Base-by-base conservation (phyloP, 1,284 basidiomycete species). In the Heliocybe sulcata region DNA sequence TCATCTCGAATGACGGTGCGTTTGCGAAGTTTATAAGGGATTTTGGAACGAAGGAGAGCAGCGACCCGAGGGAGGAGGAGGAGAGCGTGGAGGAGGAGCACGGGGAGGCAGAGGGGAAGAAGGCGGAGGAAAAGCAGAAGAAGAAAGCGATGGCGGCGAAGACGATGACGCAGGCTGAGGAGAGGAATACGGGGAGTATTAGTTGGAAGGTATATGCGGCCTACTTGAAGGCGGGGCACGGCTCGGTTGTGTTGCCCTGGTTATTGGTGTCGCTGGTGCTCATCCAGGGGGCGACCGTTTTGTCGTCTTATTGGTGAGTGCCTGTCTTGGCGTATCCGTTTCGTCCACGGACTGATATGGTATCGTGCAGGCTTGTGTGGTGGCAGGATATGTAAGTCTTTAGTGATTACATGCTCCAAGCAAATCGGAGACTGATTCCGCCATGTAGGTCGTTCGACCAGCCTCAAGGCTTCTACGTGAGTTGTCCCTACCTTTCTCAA, bases 21-120 rank as follows among this genome's bases (percentile, higher is more conserved):
- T 95, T 95, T 64, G 72, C 86, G 26, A 77, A 75, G 54, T 85
- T 95, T 58, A 74, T 94, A 55, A 71, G 72, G 23, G 87, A 83
- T 59, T 85, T 86, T 58, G 83, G 82, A 19, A 75, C 79, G 29
- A 78, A 79, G 57, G 78, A 81, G 54, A 64, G 67, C 51, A 51
- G 64, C 54, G 57, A 62, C 47, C 64, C 68, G 58, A 56, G 62
- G 51, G n/a, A 59, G 22, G 65, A 67, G 27, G 60, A 67, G 53
- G 57, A 64, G 47, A 70, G 65, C 50, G 58, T 64, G 3, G 59
- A 58, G 35, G 79, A 76, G 12, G 73, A 72, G 11, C 70, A 74
- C 29, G 73, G 76, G 25, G 61, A 63, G 38, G 59, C 58, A 25
- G 57, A 56, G 22, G 61, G 60, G 56, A 54, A 61, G 22, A 72